A percentile compares a stretch with the other conserved stretches of the same genome.
Evolutionary conservation across 2,329 filamentous ascomycete species (phyloP).

Genomic region (Sclerotinia sclerotiorum): DNA sequence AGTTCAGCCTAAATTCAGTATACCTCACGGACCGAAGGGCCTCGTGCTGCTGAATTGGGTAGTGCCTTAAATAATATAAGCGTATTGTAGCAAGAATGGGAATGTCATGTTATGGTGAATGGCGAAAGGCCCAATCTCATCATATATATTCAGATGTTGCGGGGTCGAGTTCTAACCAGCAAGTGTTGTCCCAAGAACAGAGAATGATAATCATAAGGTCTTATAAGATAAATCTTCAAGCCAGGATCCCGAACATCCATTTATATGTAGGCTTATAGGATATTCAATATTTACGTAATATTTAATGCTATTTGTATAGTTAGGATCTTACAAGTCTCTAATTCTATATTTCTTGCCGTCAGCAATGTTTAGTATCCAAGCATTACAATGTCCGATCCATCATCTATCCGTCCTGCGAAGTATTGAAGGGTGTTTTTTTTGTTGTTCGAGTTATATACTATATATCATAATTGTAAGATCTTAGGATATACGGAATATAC

Average conservation of each 20-base stretch:
- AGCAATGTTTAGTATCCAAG: neutral
- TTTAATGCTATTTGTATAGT: too few species aligned
- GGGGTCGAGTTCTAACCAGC: neutral
- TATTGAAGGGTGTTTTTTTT: neutral
- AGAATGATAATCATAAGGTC: neutral
- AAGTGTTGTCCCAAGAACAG: neutral
- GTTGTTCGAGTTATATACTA: neutral
- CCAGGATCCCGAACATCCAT: too few species aligned
- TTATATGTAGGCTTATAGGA: too few species aligned
- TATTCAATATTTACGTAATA: too few species aligned
- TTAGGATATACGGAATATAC: neutral
- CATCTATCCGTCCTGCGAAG: neutral
- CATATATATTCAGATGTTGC: neutral
- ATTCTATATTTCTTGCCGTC: neutral
- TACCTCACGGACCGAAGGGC: neutral
- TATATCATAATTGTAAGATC: too few species aligned
- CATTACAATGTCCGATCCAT: neutral
- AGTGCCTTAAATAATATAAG: neutral
- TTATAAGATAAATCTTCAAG: too few species aligned
- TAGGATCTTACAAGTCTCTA: neutral
- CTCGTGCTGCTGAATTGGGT: constrained; percentile 5
- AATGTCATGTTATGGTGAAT: too few species aligned
- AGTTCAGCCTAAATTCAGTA: neutral
- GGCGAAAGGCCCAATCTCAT: too few species aligned
- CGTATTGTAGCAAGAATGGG: neutral